phyloP scores from a whole-genome alignment of 495 filamentous ascomycete genomes.

The Aspergillus cavernicola region DNA sequence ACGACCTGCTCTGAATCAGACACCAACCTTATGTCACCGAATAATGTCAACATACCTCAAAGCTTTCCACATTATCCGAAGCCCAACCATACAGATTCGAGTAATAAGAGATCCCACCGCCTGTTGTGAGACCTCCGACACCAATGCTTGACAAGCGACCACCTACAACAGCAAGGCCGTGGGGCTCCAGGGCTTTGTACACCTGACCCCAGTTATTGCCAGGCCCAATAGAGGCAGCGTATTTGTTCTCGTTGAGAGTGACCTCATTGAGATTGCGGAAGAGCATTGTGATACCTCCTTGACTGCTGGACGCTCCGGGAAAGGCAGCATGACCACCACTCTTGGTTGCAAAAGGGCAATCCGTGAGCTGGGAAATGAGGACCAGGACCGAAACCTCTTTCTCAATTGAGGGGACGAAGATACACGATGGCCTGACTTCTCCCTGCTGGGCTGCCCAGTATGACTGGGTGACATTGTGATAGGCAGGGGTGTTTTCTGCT shows the following conservation, averaged over 20 bases:
- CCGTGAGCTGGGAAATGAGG: conserved; percentile 15
- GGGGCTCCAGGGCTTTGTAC: conserved; percentile 46
- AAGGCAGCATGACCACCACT: conserved; percentile 42
- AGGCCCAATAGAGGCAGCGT: conserved; percentile 26
- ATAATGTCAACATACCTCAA: not conserved
- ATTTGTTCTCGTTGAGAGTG: conserved; percentile 1
- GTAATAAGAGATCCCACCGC: conserved; percentile 24
- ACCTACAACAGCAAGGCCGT: conserved; percentile 39
- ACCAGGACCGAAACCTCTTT: conserved; percentile 23
- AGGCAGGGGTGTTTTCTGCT: not conserved
- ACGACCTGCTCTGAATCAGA: conserved; percentile 33
- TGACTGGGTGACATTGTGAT: conserved; percentile 20
- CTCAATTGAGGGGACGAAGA: conserved; percentile 21
- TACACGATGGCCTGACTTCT: conserved; percentile 22
- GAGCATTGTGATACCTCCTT: conserved; percentile 29
- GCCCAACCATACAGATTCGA: conserved; percentile 24
- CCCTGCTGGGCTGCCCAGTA: conserved; percentile 50
- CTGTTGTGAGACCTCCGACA: conserved; percentile 34
- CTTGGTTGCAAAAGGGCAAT: conserved; percentile 41
- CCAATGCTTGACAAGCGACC: conserved; percentile 33
- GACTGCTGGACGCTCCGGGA: conserved; percentile 23
- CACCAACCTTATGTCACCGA: conserved; percentile 27
- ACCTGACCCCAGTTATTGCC: conserved; percentile 42
- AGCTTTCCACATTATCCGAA: conserved; percentile 41
- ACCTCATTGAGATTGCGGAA: conserved; percentile 9